Base-by-base conservation (phyloP, 2,329 filamentous ascomycete species). In the Nothophoma quercina region DNA sequence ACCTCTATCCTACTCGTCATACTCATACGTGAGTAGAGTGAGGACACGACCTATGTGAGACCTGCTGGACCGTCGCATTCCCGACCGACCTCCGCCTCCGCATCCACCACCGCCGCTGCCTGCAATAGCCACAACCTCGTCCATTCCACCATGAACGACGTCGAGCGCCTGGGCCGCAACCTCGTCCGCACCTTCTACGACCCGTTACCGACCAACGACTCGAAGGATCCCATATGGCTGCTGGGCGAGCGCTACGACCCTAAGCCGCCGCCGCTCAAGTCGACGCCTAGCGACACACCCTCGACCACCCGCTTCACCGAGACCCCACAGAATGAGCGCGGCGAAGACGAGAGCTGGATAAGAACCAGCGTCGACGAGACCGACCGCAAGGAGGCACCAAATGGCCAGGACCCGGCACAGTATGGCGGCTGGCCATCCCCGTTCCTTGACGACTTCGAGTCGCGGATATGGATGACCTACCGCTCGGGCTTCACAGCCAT, bases 381-480 rank as follows among this genome's bases (percentile, higher is more conserved):
- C 83, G 69, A 71, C 30, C 60, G 90, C 89, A 75, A 93, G 92
- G 71, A 70, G 51, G 62, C 67, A 5, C 60, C 65, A 38, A 71
- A 72, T 48, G 68, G 69, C 48, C 64, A 69, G 29, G 72, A 73
- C 39, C 70, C 69, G 0, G 48, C 67, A 1, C 68, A 75, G 30
- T 77, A 77, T 49, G 74, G 78, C 54, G 87, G 88, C 52, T 99
- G 95, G 95, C 95, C 95, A 8, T 78, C 83, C 8, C 82, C 85
- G 4, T 99, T 99, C 67, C 79, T 98, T 26, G 89, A 92, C 55
- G 95, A 99, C 74, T 96, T 98, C 67, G 92, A 96, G 72, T 93
- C 93, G 5, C 86, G 86, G 56, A 85, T 97, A 73, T 98, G 95
- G 93, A 90, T 99, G 83, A 98, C 93, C 8, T 99, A 99, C 70